Conservation (phyloP, 805 yeast genomes). For the Ogataea haglerorum region DNA sequence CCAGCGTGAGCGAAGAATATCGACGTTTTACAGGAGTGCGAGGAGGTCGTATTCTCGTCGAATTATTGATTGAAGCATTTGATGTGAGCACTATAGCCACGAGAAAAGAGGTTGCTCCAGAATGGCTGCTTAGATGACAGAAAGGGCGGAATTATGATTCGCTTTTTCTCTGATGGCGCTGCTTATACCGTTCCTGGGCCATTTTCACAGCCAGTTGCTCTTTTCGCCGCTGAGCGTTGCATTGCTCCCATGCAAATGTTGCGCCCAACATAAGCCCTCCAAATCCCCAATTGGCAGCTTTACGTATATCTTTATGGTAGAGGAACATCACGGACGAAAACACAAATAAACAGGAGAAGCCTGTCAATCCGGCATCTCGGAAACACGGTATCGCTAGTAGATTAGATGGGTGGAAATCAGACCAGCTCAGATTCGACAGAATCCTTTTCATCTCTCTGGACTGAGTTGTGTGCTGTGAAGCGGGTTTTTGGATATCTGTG, state of each 20-base stretch:
- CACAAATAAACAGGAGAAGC: constrained; percentile 69
- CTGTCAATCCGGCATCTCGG: constrained; percentile 74
- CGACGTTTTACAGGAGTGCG: constrained; percentile 89
- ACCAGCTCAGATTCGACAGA: constrained; percentile 35
- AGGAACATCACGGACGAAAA: constrained; percentile 64
- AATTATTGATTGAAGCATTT: constrained; percentile 76
- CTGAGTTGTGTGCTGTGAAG: constrained; percentile 14
- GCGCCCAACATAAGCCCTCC: constrained; percentile 79
- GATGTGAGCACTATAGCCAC: constrained; percentile 45
- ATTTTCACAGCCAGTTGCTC: constrained; percentile 63
- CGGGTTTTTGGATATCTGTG: constrained; percentile 7
- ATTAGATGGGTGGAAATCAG: constrained; percentile 51
- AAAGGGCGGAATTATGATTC: background rate
- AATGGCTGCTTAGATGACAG: constrained; percentile 38
- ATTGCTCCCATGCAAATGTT: constrained; percentile 89
- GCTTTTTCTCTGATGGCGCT: constrained; percentile 33
- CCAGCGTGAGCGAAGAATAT: constrained; percentile 89
- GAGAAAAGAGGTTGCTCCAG: constrained; percentile 42
- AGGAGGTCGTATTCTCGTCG: constrained; percentile 91
- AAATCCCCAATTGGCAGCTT: constrained; percentile 77
- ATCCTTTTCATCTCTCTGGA: constrained; percentile 21
- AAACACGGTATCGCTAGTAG: constrained; percentile 69
- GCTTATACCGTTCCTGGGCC: constrained; percentile 51
- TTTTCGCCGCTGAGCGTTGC: constrained; percentile 66
- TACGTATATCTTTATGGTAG: constrained; percentile 57